phyloP scores from a whole-genome alignment of 495 filamentous ascomycete species.

The Elasticomyces elasticus region DNA sequence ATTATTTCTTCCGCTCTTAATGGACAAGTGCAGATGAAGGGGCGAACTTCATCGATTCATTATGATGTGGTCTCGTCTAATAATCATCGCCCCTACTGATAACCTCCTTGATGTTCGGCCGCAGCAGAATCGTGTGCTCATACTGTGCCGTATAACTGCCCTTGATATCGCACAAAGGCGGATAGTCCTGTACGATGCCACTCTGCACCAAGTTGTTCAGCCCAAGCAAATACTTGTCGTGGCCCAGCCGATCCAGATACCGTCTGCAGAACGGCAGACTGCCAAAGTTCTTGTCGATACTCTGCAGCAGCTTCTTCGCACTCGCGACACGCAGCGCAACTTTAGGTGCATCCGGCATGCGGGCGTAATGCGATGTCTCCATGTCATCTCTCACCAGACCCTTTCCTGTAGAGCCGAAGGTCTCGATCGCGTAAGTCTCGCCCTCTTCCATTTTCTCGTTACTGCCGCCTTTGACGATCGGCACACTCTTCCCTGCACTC shows the following conservation, averaged over 20 bases:
- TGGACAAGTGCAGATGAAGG: no score
- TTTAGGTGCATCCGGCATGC: slow-evolving; percentile 40
- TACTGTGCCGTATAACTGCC: slow-evolving; percentile 91
- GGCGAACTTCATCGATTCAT: neutral
- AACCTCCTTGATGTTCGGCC: slow-evolving; percentile 84
- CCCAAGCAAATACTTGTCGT: slow-evolving; percentile 51
- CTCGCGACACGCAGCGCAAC: slow-evolving; percentile 43
- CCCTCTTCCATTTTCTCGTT: slow-evolving; percentile 59
- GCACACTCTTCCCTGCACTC: slow-evolving; percentile 44
- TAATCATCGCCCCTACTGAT: slow-evolving; percentile 89
- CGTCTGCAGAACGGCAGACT: slow-evolving; percentile 52
- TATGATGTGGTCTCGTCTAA: slow-evolving; percentile 27
- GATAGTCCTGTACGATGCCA: slow-evolving; percentile 84
- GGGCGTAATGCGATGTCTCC: slow-evolving; percentile 48
- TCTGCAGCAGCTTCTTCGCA: slow-evolving; percentile 49
- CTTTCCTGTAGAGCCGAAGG: slow-evolving; percentile 52
- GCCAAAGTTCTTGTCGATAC: slow-evolving; percentile 56
- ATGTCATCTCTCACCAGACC: slow-evolving; percentile 39
- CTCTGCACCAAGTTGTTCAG: slow-evolving; percentile 77
- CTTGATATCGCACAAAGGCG: slow-evolving; percentile 83
- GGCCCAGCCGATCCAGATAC: slow-evolving; percentile 53
- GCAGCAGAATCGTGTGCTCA: slow-evolving; percentile 84
- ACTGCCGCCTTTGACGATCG: slow-evolving; percentile 49
- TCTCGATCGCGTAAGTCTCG: slow-evolving; percentile 57
- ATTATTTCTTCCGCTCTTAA: no score